Conservation (phyloP, 2,329 filamentous ascomycete genomes). For the Endoconidiophora laricicola region DNA sequence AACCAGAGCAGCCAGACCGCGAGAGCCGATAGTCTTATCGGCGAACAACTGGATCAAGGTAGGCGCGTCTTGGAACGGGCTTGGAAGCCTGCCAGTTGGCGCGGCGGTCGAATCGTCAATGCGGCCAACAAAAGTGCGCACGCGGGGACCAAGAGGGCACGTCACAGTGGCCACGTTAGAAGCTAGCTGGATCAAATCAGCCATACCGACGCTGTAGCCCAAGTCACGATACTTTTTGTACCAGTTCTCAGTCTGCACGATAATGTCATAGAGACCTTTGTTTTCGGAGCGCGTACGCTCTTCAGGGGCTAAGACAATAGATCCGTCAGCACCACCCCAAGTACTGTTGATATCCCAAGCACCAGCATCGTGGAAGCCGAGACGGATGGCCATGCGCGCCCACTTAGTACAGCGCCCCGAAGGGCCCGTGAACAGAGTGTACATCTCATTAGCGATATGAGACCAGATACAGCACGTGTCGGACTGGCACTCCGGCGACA, state of each 20-base stretch:
- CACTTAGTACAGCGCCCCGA: constrained; percentile 26
- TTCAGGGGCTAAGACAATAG: constrained; percentile 24
- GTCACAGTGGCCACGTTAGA: constrained; percentile 32
- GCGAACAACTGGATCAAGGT: constrained; percentile 31
- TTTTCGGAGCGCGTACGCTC: constrained; percentile 27
- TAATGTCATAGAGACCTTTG: constrained; percentile 29
- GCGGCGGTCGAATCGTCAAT: constrained; percentile 26
- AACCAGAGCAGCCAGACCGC: constrained; percentile 34
- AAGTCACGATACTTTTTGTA: constrained; percentile 22
- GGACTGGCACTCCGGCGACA: constrained; percentile 19
- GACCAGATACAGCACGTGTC: constrained; percentile 31
- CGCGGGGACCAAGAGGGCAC: constrained; percentile 28
- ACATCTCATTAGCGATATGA: constrained; percentile 26
- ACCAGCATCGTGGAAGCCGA: constrained; percentile 32
- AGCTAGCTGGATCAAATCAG: constrained; percentile 38
- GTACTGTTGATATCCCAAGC: constrained; percentile 24
- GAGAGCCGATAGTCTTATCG: constrained; percentile 35
- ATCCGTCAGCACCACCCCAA: constrained; percentile 31
- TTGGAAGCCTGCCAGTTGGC: constrained; percentile 27
- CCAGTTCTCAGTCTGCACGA: constrained; percentile 23
- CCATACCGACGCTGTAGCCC: constrained; percentile 28
- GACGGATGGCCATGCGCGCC: constrained; percentile 28
- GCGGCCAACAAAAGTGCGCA: constrained; percentile 35
- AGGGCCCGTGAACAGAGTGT: constrained; percentile 21
- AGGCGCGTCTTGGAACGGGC: constrained; percentile 27